Evolutionary conservation across 202 grass and related monocot species (phyloP).

Genomic region (Setaria italica): DNA sequence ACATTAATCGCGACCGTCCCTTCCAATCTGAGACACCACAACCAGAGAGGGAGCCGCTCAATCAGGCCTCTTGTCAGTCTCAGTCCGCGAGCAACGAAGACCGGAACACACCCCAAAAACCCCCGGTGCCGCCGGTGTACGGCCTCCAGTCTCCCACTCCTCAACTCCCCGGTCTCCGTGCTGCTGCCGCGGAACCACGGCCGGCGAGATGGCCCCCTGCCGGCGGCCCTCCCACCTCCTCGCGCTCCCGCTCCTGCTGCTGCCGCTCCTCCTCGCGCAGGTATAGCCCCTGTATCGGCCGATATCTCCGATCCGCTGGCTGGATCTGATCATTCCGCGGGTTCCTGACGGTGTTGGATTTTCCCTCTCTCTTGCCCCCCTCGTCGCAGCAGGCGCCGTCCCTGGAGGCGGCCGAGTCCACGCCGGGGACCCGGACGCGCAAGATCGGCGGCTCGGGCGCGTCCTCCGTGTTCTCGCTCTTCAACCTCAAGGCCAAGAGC

Average conservation of each 20-base stretch:
- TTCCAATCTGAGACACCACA: neutral
- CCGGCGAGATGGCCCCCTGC: slow-evolving; percentile 33
- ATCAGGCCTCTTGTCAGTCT: neutral
- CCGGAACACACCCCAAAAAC: slow-evolving; percentile 10
- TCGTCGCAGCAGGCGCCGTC: slow-evolving; percentile 32
- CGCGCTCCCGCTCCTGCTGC: neutral
- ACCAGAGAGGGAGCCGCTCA: neutral
- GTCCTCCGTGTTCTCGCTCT: slow-evolving; percentile 87
- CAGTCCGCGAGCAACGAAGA: neutral
- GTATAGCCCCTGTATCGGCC: slow-evolving; percentile 36
- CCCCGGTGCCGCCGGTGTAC: slow-evolving; percentile 22
- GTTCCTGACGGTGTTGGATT: neutral
- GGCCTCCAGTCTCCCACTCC: slow-evolving; percentile 2
- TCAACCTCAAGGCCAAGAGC: slow-evolving; percentile 85
- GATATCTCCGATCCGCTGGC: neutral
- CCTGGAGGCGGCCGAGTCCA: slow-evolving; percentile 50
- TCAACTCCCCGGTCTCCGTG: neutral
- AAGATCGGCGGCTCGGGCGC: slow-evolving; percentile 51
- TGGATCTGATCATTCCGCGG: slow-evolving; percentile 43
- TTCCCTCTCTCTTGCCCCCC: neutral
- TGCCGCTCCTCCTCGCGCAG: slow-evolving; percentile 38
- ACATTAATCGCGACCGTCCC: no score
- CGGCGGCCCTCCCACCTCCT: neutral
- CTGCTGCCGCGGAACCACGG: slow-evolving; percentile 14
- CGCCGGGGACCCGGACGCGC: slow-evolving; percentile 65